phyloP scores from a whole-genome alignment of 2,329 filamentous ascomycete species.

The Aspergillus nomiae region DNA sequence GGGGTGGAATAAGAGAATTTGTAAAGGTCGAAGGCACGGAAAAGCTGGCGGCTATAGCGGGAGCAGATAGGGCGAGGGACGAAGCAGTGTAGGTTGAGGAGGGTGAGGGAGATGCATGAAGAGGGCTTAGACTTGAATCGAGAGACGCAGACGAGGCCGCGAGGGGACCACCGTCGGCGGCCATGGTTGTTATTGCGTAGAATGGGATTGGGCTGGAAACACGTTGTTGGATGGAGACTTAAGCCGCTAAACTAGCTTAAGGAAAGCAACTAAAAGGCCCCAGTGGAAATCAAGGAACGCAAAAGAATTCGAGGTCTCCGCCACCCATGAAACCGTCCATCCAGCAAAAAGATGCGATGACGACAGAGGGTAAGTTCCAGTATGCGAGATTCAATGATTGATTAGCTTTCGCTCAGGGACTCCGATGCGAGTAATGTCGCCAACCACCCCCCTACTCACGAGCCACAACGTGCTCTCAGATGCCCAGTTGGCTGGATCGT shows the following conservation, averaged over 20 bases:
- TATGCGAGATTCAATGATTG: neutral
- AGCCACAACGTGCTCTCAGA: conserved; percentile 17
- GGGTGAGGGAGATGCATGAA: conserved; percentile 14
- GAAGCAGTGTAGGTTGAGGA: conserved; percentile 4
- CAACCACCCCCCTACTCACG: neutral
- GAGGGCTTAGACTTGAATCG: conserved; percentile 5
- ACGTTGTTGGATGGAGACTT: neutral
- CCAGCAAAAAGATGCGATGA: neutral
- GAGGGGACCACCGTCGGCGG: conserved; percentile 17
- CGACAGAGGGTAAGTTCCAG: neutral
- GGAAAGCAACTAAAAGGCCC: neutral
- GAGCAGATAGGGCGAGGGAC: conserved; percentile 23
- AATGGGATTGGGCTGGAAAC: conserved; percentile 13
- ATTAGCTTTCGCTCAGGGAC: neutral
- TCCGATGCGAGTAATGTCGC: neutral
- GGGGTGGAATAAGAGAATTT: conserved; percentile 25
- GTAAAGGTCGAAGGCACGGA: conserved; percentile 21
- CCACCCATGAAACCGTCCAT: neutral
- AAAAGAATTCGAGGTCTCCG: neutral
- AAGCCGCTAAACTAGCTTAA: conserved; percentile 14
- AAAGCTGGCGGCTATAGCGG: conserved; percentile 25
- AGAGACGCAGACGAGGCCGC: neutral
- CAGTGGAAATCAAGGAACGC: neutral
- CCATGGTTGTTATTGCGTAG: conserved; percentile 14
- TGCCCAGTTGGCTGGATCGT: conserved; percentile 17